phyloP scores from a whole-genome alignment of 2,329 filamentous ascomycete genomes.

The Hypoxylon rubiginosum region DNA sequence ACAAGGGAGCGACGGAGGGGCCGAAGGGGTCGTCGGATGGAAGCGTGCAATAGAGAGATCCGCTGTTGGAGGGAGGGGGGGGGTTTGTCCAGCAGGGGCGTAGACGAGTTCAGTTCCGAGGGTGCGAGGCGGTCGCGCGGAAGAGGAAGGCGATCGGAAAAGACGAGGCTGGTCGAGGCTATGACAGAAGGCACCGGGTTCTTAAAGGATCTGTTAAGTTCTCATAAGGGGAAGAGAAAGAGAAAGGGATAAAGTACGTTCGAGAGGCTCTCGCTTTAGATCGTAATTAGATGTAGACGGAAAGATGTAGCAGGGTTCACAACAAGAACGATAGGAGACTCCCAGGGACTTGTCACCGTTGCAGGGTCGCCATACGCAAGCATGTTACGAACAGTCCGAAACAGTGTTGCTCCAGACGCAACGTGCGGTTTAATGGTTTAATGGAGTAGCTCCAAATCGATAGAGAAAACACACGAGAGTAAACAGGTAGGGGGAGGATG shows the following conservation, averaged over 20 bases:
- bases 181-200: conserved; percentile 2
- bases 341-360: conserved; percentile 31
- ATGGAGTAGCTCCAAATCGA: conserved; percentile 7
- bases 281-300: conserved; percentile 25
- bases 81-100: conserved; percentile 4
- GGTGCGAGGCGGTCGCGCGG: conserved; percentile 11
- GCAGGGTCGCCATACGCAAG: conserved; percentile 36
- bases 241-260: conserved; percentile 9
- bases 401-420: conserved; percentile 26
- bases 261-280: conserved; percentile 19
- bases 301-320: conserved; percentile 22
- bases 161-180: conserved; percentile 8
- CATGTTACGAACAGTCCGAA: conserved; percentile 30
- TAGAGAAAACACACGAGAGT: background rate
- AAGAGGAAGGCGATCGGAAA: conserved; percentile 12
- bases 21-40: background rate
- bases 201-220: conserved; percentile 11
- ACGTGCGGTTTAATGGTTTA: conserved; percentile 15
- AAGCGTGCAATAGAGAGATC: background rate
- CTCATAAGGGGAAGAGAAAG: background rate
- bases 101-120: conserved; percentile 15
- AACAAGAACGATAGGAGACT: conserved; percentile 24
- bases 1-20: background rate
- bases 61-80: background rate
- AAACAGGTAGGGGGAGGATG: background rate